Evolutionary conservation across 768 basidiomycete species (phyloP).

Genomic region (Austroboletus eburneus): DNA sequence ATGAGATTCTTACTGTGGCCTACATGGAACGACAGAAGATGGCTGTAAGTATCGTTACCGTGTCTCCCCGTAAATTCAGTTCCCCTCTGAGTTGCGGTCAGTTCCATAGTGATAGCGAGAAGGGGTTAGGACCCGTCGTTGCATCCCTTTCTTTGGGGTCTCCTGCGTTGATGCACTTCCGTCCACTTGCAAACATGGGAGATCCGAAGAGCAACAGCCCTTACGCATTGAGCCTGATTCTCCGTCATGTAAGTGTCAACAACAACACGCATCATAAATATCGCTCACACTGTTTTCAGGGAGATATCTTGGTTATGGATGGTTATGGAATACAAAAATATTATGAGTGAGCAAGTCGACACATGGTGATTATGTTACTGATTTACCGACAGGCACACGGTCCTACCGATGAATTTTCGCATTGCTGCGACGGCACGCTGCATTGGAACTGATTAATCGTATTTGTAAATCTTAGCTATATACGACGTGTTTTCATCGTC

Average conservation of each 20-base stretch:
- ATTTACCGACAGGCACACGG: slow-evolving; percentile 55
- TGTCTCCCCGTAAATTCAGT: too few species aligned
- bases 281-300: slow-evolving; percentile 40
- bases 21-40: slow-evolving; percentile 86
- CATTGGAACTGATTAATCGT: slow-evolving; percentile 41
- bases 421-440: slow-evolving; percentile 77
- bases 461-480: not conserved
- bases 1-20: slow-evolving; percentile 76
- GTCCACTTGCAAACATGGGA: slow-evolving; percentile 41
- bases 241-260: slow-evolving; percentile 57
- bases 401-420: slow-evolving; percentile 68
- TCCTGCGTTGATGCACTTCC: slow-evolving; percentile 77
- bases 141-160: slow-evolving; percentile 77
- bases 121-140: slow-evolving; percentile 65
- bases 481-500: too few species aligned
- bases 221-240: slow-evolving; percentile 49
- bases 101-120: slow-evolving; percentile 81
- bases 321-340: slow-evolving; percentile 60
- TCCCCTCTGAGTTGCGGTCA: slow-evolving; percentile 27
- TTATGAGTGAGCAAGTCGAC: slow-evolving; percentile 57
- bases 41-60: slow-evolving; percentile 71
- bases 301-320: slow-evolving; percentile 77
- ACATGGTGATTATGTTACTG: slow-evolving; percentile 13
- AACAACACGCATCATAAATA: not conserved
- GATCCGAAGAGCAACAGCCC: slow-evolving; percentile 21